A percentile compares a stretch with the other conserved stretches of the same genome.
These are phyloP conservation scores for Blepharisma stoltei DNA, from an alignment of 73 alveolate species.

Conservation along the genomic window DNA sequence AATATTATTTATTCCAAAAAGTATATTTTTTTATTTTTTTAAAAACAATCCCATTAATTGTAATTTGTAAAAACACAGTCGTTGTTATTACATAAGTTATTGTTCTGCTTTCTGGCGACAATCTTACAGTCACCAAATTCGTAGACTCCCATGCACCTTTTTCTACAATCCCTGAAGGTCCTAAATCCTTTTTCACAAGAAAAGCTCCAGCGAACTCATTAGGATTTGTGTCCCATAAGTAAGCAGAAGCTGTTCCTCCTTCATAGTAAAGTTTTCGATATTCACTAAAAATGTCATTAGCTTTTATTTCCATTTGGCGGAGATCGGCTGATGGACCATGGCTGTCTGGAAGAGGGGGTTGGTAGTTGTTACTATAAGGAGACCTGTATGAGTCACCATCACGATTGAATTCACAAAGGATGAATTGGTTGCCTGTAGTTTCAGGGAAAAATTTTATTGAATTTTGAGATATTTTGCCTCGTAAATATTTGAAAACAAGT, in stretches of 20 bases:
- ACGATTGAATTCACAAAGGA: constrained; percentile 74
- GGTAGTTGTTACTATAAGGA: constrained; percentile 74
- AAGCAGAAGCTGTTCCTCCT: constrained; percentile 65
- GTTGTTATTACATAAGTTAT: constrained; percentile 58
- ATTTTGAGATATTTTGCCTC: too few relatives aligned
- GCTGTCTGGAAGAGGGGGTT: constrained; percentile 61
- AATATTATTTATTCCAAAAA: too few relatives aligned
- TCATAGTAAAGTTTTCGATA: constrained; percentile 78
- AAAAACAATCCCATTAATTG: too few relatives aligned
- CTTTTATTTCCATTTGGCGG: constrained; percentile 65
- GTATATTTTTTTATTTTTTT: too few relatives aligned
- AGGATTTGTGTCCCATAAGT: constrained; percentile 64
- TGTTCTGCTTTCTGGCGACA: constrained; percentile 39
- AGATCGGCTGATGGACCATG: constrained; percentile 54
- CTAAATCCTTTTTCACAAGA: constrained; percentile 62
- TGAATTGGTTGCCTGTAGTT: constrained; percentile 51
- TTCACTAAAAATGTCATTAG: constrained; percentile 63
- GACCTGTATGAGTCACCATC: constrained; percentile 81
- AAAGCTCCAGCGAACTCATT: constrained; percentile 76
- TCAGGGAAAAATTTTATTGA: too few relatives aligned
- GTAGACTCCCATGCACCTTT: constrained; percentile 67
- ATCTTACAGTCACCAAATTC: constrained; percentile 40
- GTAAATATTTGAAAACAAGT: too few relatives aligned
- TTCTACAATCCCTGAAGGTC: constrained; percentile 43
- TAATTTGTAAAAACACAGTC: constrained; percentile 55